These are phyloP conservation scores for Quercus parvula DNA, from an alignment of 306 rosid species.

Conservation along the genomic window DNA sequence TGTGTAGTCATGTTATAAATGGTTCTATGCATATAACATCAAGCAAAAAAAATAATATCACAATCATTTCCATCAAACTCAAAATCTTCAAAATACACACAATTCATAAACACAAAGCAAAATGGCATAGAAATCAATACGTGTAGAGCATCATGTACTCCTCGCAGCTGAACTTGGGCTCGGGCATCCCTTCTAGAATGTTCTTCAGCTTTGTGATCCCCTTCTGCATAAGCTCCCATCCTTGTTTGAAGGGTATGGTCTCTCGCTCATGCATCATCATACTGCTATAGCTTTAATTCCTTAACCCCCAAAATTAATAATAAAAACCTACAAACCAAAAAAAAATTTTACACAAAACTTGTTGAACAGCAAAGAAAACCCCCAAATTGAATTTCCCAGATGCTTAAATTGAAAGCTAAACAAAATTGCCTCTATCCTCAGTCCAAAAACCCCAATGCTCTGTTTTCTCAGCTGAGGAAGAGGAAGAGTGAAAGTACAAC, in stretches of 20 bases:
- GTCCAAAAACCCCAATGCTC: conserved; percentile 20
- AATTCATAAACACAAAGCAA: neutral
- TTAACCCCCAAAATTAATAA: neutral
- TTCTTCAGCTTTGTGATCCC: conserved; percentile 45
- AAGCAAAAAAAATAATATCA: neutral
- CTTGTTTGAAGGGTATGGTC: conserved; percentile 24
- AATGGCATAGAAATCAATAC: conserved; percentile 23
- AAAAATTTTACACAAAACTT: neutral
- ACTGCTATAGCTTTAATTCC: neutral
- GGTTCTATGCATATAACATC: conserved; percentile 32
- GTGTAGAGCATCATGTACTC: conserved; percentile 47
- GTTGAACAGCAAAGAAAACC: neutral
- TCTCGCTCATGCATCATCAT: conserved; percentile 31
- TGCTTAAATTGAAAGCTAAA: neutral
- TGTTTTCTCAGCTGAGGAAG: conserved; percentile 3
- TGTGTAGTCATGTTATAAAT: conserved; percentile 66
- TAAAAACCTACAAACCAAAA: conserved; percentile 19
- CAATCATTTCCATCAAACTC: conserved; percentile 10
- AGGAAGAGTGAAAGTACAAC: neutral
- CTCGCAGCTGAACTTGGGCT: conserved; percentile 28
- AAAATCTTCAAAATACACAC: neutral
- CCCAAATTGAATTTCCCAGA: neutral
- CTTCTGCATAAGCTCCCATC: conserved; percentile 36
- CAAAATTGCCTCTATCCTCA: neutral
- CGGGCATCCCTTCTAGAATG: conserved; percentile 37